Conservation (phyloP, 345 rosid genomes). For the Gossypium ekmanianum region DNA sequence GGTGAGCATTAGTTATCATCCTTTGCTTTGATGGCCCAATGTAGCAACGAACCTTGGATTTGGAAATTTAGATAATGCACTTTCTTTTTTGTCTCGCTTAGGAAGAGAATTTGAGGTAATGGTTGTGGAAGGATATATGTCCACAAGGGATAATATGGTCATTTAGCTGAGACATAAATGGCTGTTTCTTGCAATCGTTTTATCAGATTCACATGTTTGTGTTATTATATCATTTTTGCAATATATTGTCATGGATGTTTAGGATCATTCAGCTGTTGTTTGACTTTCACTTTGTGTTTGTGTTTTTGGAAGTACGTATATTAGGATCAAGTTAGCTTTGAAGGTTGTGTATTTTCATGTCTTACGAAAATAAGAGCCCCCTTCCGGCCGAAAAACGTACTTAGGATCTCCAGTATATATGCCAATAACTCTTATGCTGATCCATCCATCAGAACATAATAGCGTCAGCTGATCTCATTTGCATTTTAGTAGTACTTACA, state of each 20-base stretch:
- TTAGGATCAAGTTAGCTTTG: background rate
- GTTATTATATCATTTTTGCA: background rate
- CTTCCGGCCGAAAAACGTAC: too few species aligned
- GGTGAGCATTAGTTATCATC: slow-evolving; percentile 8
- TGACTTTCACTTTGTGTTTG: background rate
- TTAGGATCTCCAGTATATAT: too few species aligned
- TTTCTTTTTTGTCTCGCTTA: background rate
- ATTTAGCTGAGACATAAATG: background rate
- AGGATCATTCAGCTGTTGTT: background rate
- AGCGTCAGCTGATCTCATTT: too few species aligned
- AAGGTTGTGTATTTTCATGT: background rate
- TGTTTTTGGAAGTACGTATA: background rate
- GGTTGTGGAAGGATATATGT: slow-evolving; percentile 15
- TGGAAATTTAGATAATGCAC: slow-evolving; percentile 13
- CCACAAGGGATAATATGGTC: background rate
- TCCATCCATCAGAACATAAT: too few species aligned
- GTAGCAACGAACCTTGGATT: slow-evolving; percentile 24
- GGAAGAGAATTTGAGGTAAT: slow-evolving; percentile 2
- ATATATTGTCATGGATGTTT: background rate
- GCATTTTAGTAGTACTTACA: too few species aligned
- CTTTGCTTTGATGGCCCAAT: background rate
- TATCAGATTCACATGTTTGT: background rate
- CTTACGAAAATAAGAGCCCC: background rate
- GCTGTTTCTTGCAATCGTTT: slow-evolving; percentile 6
- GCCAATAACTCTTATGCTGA: too few species aligned